Evolutionary conservation across 2,329 filamentous ascomycete genomes (phyloP), one percentile per base, ranked within the genome.

Genomic region (Colletotrichum euphorbiae): DNA sequence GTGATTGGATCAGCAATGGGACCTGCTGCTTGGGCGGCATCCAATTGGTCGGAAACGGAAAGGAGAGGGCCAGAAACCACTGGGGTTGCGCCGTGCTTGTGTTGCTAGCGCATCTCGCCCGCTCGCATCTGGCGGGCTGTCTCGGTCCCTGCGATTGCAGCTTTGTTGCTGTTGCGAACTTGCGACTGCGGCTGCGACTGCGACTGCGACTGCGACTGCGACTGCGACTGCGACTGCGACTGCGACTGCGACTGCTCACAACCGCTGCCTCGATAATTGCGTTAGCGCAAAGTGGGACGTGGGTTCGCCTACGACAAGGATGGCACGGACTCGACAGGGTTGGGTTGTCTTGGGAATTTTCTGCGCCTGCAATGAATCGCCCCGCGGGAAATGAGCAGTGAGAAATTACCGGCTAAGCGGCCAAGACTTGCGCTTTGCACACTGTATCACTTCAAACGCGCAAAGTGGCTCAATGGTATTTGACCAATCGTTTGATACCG

Each of bases 341-440:
- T 57, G 8, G 19, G 31, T 21, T 21, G 64, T 38, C 46, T 48
- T 65, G 48, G 48, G 64, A 67, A 65, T 59, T 68, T 68, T 68
- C 61, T 68, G 61, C 65, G 61, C 60, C 63, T 65, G 65, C 48
- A 68, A 54, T 60, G 61, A 68, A 65, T 68, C 61, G 65, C 38
- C 54, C 65, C 46, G 65, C 48, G 61, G 65, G 65, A 68, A 68
- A 68, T 68, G 65, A 68, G 65, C 50, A 42, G 24, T 59, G 46
- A 64, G 61, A 68, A 59, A 68, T 68, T 68, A 65, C 52, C 65
- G 46, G 43, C 52, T 58, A 58, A 58, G 65, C 65, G 61, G 61
- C 43, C 31, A 42, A 13, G 19, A n/a, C 15, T 21, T 38, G 12
- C 46, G 21, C n/a, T 31, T 17, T 38, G n/a, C 31, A 36, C 65